phyloP scores from a whole-genome alignment of 768 basidiomycete genomes.

The Phallus indusiatus region DNA sequence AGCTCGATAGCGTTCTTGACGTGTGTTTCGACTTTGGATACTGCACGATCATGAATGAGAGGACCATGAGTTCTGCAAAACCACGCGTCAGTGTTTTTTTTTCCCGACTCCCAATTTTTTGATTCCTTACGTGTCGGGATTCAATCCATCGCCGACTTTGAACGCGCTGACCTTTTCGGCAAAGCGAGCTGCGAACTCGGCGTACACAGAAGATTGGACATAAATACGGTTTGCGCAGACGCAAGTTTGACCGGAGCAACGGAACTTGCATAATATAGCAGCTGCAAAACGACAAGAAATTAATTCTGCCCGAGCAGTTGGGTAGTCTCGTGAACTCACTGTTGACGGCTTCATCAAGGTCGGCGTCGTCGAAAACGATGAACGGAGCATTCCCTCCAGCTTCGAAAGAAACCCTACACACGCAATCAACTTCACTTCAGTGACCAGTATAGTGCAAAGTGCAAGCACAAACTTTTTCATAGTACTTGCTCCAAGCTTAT shows the following conservation, averaged over 20 bases:
- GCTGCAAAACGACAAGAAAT: constrained; percentile 32
- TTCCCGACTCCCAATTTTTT: background rate
- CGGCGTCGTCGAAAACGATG: constrained; percentile 94
- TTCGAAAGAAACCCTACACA: constrained; percentile 61
- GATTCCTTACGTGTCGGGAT: constrained; percentile 54
- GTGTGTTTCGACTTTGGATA: constrained; percentile 79
- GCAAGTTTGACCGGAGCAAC: constrained; percentile 74
- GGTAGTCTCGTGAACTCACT: constrained; percentile 34
- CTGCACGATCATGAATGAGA: constrained; percentile 77
- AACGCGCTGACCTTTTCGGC: constrained; percentile 75
- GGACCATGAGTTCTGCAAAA: constrained; percentile 80
- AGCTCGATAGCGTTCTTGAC: constrained; percentile 78
- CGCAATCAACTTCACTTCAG: background rate
- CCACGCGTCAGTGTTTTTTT: background rate
- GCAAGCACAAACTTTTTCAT: constrained; percentile 62
- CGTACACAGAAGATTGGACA: constrained; percentile 86
- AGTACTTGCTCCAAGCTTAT: constrained; percentile 62
- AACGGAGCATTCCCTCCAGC: constrained; percentile 94
- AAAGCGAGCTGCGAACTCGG: constrained; percentile 82
- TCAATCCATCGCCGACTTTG: constrained; percentile 84
- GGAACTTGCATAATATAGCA: constrained; percentile 72
- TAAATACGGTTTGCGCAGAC: constrained; percentile 87
- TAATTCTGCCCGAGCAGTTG: background rate
- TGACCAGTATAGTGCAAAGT: background rate
- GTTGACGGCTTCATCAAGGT: constrained; percentile 85